phyloP scores from a whole-genome alignment of 192 early-diverging fungal genomes.

The Entomortierella parvispora region DNA sequence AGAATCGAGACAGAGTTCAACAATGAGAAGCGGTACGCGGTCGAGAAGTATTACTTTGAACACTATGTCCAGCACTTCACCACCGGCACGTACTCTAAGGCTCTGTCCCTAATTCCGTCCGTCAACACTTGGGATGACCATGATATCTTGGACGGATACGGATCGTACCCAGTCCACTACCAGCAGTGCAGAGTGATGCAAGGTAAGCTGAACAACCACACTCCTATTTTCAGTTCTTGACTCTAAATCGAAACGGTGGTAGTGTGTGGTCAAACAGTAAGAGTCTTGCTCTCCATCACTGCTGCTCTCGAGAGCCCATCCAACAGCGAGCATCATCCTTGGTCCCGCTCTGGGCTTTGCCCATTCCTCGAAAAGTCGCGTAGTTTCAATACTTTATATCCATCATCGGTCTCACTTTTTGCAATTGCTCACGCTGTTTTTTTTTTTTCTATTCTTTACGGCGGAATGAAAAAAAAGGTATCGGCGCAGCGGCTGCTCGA shows the following conservation, averaged over 20 bases:
- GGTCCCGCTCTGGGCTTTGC: background rate
- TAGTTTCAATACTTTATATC: no score
- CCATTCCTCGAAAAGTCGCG: background rate
- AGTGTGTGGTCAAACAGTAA: background rate
- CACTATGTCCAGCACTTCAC: slow-evolving; percentile 73
- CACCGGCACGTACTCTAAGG: slow-evolving; percentile 62
- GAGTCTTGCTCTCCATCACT: background rate
- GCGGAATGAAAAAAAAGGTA: slow-evolving; percentile 30
- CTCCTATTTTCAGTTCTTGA: background rate
- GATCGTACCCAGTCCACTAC: slow-evolving; percentile 82
- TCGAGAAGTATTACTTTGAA: slow-evolving; percentile 76
- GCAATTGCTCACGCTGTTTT: no score
- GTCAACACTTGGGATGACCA: slow-evolving; percentile 88
- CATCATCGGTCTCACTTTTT: no score
- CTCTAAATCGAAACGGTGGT: background rate
- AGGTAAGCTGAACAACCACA: slow-evolving; percentile 51
- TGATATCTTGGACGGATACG: slow-evolving; percentile 88
- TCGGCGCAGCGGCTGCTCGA: slow-evolving; percentile 73
- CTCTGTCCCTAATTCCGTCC: slow-evolving; percentile 80
- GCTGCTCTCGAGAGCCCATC: no score
- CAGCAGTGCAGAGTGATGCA: slow-evolving; percentile 75
- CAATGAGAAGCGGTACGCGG: slow-evolving; percentile 61
- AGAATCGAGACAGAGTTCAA: slow-evolving; percentile 64
- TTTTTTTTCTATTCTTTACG: no score
- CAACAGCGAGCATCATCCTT: no score